Percentiles rank a stretch among this genome's conserved stretches.
These are phyloP conservation scores for Pichia sp. DNA, from an alignment of 1,139 yeast genomes.

Conservation along the genomic window DNA sequence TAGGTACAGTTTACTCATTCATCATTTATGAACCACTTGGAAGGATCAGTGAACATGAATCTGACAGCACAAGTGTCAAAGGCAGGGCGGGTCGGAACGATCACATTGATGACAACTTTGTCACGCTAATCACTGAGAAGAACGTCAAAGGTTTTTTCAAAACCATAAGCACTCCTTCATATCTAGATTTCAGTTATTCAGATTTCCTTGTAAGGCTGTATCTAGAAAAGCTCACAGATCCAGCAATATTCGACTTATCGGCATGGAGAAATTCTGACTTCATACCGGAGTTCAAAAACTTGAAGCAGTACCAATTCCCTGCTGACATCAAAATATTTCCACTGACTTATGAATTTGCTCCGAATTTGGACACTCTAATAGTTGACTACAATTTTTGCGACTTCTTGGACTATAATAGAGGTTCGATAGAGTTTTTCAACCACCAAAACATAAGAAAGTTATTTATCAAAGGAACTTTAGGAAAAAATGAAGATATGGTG, in stretches of 20 bases:
- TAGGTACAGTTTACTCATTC: conserved; percentile 23
- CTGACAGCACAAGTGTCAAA: neutral
- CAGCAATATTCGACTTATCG: conserved; percentile 19
- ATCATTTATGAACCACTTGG: conserved; percentile 22
- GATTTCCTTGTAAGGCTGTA: conserved; percentile 25
- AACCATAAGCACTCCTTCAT: conserved; percentile 20
- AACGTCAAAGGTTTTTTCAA: conserved; percentile 21
- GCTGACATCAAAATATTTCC: conserved; percentile 21
- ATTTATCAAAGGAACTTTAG: conserved; percentile 27
- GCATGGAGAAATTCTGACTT: conserved; percentile 23
- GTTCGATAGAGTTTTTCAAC: conserved; percentile 26
- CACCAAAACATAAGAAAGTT: conserved; percentile 20
- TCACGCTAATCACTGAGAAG: conserved; percentile 19
- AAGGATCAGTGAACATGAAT: neutral
- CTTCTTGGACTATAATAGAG: conserved; percentile 23
- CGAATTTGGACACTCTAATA: conserved; percentile 24
- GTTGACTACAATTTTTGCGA: conserved; percentile 30
- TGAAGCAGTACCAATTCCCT: conserved; percentile 26
- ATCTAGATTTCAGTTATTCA: conserved; percentile 24
- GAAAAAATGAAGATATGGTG: conserved; percentile 32
- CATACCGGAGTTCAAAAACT: conserved; percentile 19
- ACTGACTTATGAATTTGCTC: conserved; percentile 25
- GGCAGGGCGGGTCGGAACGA: conserved; percentile 7
- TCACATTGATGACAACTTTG: conserved; percentile 12
- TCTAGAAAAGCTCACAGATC: conserved; percentile 22